Base-by-base conservation (phyloP, 192 early-diverging fungal genomes). In the Coemansia sp. region DNA sequence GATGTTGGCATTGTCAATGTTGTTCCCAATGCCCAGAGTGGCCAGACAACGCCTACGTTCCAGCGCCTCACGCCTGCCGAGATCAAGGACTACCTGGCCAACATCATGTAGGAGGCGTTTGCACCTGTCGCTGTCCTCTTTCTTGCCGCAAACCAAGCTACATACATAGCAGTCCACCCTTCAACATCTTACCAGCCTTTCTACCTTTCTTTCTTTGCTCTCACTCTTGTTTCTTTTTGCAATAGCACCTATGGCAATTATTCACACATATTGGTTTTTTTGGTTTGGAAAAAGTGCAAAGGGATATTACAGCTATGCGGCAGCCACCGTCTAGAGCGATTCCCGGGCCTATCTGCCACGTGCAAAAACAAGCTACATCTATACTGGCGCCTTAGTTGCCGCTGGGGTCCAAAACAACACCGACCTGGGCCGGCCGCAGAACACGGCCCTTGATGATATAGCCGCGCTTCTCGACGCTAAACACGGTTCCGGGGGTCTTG, bases 41-140 rank as follows among this genome's bases (percentile, higher is more conserved):
- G 79, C 50, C 78, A 75, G 40, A 63, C 82, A 20, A 74, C 78
- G 45, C 83, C 85, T 35, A 63, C 78, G 26, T 99, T 99, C 80
- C 87, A 86, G 79, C 87, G 88, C 60, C 74, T 99, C 53, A 63
- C 73, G 4, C 78, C 85, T 28, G 66, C 69, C 30, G 95, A 99
- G 72, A 88, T 99, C 68, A 90, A 88, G 75, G 97, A 99, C 72
- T 99, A 99, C 73, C 82, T 99, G 34, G 90, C 95, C 36, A 99
- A 99, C 74, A 92, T 99, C 73, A 17, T 48, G 9, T 48, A 48
- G 29, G 29, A 83, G 25, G 8, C 4, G 4, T 36, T 18, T 4
- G 9, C 5, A 23, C 1, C 13, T 29, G 13, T 13, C 43, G 24
- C 8, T 43, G 11, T 11, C 11, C 30, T 32, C 11, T 32, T 32